phyloP scores from a whole-genome alignment of 306 rosid species.

The Morella rubra region DNA sequence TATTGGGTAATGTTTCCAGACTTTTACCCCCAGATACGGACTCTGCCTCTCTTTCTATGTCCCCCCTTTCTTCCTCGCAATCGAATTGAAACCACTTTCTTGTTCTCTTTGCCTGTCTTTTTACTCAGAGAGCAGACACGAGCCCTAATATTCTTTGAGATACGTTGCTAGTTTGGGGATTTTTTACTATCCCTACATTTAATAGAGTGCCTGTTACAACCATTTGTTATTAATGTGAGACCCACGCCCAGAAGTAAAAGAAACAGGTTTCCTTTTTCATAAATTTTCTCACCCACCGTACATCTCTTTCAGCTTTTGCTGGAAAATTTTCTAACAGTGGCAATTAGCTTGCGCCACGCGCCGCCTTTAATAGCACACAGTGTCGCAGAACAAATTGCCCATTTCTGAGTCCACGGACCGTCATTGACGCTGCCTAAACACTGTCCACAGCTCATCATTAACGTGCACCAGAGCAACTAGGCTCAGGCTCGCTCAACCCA shows the following conservation, averaged over 20 bases:
- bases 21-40: too few species aligned
- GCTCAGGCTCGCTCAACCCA: too few species aligned
- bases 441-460: conserved; percentile 23
- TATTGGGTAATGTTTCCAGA: conserved; percentile 54
- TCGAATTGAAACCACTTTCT: neutral
- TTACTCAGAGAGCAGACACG: neutral
- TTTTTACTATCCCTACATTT: neutral
- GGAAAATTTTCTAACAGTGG: neutral
- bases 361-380: neutral
- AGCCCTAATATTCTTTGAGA: too few species aligned
- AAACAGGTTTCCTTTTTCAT: neutral
- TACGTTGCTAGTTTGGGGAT: neutral
- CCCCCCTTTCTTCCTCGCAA: neutral
- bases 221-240: neutral
- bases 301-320: neutral
- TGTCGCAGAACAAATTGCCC: neutral
- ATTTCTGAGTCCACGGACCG: neutral
- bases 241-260: neutral
- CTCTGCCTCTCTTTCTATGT: too few species aligned
- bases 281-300: neutral
- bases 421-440: neutral
- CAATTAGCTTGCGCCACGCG: neutral
- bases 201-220: neutral
- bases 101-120: neutral
- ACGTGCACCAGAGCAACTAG: neutral